Conservation (phyloP, 2,329 filamentous ascomycete species). For the Amauroascus niger region DNA sequence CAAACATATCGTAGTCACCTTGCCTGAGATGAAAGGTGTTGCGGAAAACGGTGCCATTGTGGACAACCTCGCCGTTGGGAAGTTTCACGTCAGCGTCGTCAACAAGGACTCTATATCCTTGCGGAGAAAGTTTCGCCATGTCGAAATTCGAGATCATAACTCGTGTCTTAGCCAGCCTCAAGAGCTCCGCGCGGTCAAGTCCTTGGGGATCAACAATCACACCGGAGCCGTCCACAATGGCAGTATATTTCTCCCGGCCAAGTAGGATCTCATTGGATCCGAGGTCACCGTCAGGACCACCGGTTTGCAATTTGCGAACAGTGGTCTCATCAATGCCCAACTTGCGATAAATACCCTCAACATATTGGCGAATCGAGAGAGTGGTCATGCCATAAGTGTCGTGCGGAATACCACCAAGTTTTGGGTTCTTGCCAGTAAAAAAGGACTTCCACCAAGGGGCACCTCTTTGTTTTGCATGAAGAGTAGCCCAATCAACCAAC, state of each 20-base stretch:
- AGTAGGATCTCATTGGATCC: conserved; percentile 97
- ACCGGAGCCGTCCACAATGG: conserved; percentile 92
- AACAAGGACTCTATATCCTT: conserved; percentile 84
- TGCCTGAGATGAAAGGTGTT: conserved; percentile 92
- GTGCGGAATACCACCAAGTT: conserved; percentile 91
- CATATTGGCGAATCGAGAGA: conserved; percentile 87
- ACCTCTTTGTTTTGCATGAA: conserved; percentile 75
- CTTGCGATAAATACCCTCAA: conserved; percentile 95
- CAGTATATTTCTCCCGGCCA: conserved; percentile 88
- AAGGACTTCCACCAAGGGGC: conserved; percentile 99
- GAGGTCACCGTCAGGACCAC: conserved; percentile 90
- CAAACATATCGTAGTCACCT: conserved; percentile 71
- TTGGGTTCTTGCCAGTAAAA: conserved; percentile 97
- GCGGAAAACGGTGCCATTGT: conserved; percentile 90
- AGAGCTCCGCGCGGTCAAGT: conserved; percentile 70
- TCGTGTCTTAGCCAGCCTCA: conserved; percentile 73
- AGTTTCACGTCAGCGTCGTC: conserved; percentile 86
- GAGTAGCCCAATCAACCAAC: conserved; percentile 96
- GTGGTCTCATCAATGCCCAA: conserved; percentile 74
- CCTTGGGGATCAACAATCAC: conserved; percentile 90
- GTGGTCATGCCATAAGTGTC: conserved; percentile 97
- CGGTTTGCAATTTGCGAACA: conserved; percentile 92
- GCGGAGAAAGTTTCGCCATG: conserved; percentile 67
- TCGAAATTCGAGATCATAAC: conserved; percentile 88
- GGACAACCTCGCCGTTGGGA: conserved; percentile 73